Evolutionary conservation across 768 basidiomycete species (phyloP).

Genomic region (Tulasnella calospora): DNA sequence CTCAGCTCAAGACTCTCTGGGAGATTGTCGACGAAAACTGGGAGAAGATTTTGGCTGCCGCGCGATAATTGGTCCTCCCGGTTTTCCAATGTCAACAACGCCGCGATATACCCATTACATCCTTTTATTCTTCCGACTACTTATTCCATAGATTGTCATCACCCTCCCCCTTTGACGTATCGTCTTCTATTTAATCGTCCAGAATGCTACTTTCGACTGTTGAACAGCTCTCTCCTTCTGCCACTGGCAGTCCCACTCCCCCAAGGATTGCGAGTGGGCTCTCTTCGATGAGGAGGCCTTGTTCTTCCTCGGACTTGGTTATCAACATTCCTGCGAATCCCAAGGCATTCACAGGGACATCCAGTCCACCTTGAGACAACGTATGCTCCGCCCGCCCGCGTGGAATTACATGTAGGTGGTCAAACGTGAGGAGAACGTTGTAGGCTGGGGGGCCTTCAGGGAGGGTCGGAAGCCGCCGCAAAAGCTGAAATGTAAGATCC

Average conservation of each 20-base stretch:
- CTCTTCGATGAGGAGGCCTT: slow-evolving; percentile 61
- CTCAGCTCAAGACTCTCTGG: background rate
- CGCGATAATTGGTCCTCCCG: background rate
- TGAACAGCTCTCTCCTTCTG: slow-evolving; percentile 12
- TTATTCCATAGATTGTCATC: slow-evolving; percentile 8
- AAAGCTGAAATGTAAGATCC: slow-evolving; percentile 68
- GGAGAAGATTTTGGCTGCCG: slow-evolving; percentile 6
- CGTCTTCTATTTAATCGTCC: slow-evolving; percentile 1
- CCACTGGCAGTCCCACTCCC: slow-evolving; percentile 49
- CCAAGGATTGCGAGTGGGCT: slow-evolving; percentile 58
- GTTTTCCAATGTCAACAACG: background rate
- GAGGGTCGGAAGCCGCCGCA: slow-evolving; percentile 50
- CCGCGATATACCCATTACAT: slow-evolving; percentile 1
- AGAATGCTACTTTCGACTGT: slow-evolving; percentile 11
- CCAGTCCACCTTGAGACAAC: slow-evolving; percentile 50
- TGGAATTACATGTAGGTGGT: slow-evolving; percentile 84
- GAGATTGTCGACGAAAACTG: slow-evolving; percentile 8
- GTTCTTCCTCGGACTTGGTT: slow-evolving; percentile 74
- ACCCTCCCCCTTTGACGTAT: background rate
- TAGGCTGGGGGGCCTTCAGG: slow-evolving; percentile 61
- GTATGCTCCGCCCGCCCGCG: slow-evolving; percentile 59
- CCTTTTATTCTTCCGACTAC: slow-evolving; percentile 8
- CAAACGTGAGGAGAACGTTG: slow-evolving; percentile 73
- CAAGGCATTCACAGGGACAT: slow-evolving; percentile 73
- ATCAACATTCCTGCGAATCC: slow-evolving; percentile 88